Conservation (phyloP, 441 rosid genomes). For the Sinapis alba region DNA sequence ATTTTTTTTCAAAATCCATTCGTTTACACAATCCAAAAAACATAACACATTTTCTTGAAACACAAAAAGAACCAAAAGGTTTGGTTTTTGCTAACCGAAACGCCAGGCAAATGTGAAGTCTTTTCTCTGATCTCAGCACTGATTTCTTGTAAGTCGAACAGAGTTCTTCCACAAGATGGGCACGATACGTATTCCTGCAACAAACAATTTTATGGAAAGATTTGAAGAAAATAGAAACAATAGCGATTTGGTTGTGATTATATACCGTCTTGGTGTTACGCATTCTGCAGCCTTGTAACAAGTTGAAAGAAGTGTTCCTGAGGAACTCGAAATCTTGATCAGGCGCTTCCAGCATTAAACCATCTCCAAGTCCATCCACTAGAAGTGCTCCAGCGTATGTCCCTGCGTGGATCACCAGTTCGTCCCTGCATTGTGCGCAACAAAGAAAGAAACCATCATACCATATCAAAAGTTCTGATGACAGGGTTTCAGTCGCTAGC, state of each 20-base stretch:
- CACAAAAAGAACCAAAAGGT: constrained; percentile 16
- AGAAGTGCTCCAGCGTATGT: constrained; percentile 78
- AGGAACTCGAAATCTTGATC: constrained; percentile 91
- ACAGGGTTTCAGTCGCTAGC: background rate
- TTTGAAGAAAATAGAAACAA: background rate
- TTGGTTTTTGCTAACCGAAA: constrained; percentile 57
- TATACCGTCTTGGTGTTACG: constrained; percentile 94
- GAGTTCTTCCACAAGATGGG: constrained; percentile 99
- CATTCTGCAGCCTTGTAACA: constrained; percentile 98
- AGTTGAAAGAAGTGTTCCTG: constrained; percentile 87
- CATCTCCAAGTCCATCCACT: constrained; percentile 97
- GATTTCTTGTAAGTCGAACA: constrained; percentile 95
- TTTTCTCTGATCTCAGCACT: constrained; percentile 92
- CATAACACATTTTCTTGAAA: background rate
- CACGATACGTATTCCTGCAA: constrained; percentile 93
- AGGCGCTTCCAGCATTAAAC: constrained; percentile 82
- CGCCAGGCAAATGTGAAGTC: constrained; percentile 97
- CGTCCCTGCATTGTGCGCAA: constrained; percentile 62
- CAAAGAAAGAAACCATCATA: constrained; percentile 18
- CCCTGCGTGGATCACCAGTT: constrained; percentile 90
- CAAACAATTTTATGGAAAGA: background rate
- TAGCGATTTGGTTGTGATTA: constrained; percentile 13
- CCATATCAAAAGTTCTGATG: constrained; percentile 9
- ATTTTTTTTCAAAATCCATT: background rate
- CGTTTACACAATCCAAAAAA: background rate